Evolutionary conservation across 2,329 filamentous ascomycete genomes (phyloP).

Genomic region (Tolypocladium pustulatum): DNA sequence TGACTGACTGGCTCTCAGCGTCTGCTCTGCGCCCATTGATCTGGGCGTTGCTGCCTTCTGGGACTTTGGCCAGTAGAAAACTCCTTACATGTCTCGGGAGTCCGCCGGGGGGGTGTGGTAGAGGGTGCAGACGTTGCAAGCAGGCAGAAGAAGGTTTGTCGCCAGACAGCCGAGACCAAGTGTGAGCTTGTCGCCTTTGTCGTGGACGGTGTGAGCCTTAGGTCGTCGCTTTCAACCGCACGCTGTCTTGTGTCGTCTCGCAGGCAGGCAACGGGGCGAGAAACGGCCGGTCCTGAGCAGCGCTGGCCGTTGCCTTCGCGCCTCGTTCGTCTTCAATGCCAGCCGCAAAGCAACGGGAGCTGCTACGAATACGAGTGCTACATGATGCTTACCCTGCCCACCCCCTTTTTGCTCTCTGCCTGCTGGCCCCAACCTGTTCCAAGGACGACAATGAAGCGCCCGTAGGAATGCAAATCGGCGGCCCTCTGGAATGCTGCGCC

Average conservation of each 20-base stretch:
- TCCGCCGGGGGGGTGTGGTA: conserved; percentile 6
- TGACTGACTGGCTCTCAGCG: not conserved
- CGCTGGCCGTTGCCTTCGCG: not conserved
- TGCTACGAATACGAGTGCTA: not conserved
- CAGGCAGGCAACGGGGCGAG: not conserved
- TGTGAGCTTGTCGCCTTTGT: not conserved
- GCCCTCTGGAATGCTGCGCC: conserved; percentile 20
- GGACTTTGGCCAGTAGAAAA: conserved; percentile 6
- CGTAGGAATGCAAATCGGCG: conserved; percentile 16
- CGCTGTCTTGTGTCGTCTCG: not conserved
- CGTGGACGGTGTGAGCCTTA: not conserved
- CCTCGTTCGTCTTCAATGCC: not conserved
- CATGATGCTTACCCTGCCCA: not conserved
- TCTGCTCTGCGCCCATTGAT: conserved; percentile 2
- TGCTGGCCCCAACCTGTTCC: conserved; percentile 16
- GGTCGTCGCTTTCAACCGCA: not conserved
- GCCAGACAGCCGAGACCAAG: not conserved
- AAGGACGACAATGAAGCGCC: conserved; percentile 22
- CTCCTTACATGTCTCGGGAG: conserved; percentile 15
- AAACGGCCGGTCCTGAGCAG: not conserved
- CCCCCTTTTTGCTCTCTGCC: not conserved
- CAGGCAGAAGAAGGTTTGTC: conserved; percentile 5
- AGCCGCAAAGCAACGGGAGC: not conserved
- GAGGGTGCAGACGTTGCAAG: conserved; percentile 1
- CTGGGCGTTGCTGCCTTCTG: conserved; percentile 3